Conservation (phyloP, 345 rosid species). For the Populus davidiana region DNA sequence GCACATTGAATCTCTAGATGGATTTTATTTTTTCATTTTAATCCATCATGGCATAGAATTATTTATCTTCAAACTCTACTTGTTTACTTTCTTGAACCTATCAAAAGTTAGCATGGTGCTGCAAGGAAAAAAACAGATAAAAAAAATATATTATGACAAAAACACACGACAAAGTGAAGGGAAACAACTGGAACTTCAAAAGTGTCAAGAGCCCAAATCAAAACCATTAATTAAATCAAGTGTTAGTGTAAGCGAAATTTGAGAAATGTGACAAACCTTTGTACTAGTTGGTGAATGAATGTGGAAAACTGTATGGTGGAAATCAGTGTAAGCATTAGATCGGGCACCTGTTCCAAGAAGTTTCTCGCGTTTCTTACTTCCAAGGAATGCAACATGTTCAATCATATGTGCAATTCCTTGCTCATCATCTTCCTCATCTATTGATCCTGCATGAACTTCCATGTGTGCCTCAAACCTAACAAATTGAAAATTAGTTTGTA, state of each 20-base stretch:
- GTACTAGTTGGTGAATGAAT: constrained; percentile 88
- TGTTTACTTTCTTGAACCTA: not conserved
- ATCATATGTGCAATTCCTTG: constrained; percentile 99
- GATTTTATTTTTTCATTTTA: not conserved
- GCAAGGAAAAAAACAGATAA: constrained; percentile 4
- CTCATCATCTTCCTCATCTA: constrained; percentile 98
- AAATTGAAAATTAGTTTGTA: constrained; percentile 19
- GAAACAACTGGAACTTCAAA: not conserved
- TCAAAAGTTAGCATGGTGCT: not conserved
- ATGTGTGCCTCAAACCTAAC: constrained; percentile 97
- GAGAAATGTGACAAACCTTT: constrained; percentile 56
- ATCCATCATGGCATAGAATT: not conserved
- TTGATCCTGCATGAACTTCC: constrained; percentile 98
- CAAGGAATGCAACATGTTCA: constrained; percentile 96
- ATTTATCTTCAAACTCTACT: not conserved
- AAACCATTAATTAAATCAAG: not conserved
- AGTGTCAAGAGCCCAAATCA: not conserved
- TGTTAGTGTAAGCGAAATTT: not conserved
- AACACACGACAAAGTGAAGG: not conserved
- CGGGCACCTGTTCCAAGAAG: constrained; percentile 98
- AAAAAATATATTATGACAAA: not conserved
- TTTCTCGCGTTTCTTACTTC: constrained; percentile 98
- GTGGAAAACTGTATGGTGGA: constrained; percentile 98
- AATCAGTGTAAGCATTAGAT: constrained; percentile 98
- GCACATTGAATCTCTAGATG: not conserved